Conservation (phyloP, 2,329 filamentous ascomycete species). For the Fusarium pseudonygamai region DNA sequence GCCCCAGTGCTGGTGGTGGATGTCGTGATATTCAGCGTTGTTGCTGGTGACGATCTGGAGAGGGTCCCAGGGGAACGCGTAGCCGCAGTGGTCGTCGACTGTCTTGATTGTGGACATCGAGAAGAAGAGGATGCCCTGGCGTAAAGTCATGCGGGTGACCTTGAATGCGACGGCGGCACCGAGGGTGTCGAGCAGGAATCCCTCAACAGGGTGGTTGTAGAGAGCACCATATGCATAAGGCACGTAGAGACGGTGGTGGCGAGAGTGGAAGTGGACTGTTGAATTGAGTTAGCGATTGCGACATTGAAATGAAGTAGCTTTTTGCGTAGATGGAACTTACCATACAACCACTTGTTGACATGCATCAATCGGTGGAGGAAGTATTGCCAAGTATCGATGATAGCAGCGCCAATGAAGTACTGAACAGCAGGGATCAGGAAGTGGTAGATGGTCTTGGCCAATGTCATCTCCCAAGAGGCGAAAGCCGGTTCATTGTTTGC, state of each 20-base stretch:
- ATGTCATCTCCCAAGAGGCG: slow-evolving; percentile 80
- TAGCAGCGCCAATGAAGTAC: slow-evolving; percentile 75
- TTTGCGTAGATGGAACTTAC: slow-evolving; percentile 61
- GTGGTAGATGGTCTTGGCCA: slow-evolving; percentile 84
- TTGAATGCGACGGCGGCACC: slow-evolving; percentile 89
- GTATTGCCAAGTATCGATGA: slow-evolving; percentile 98
- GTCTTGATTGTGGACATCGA: slow-evolving; percentile 92
- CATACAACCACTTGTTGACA: slow-evolving; percentile 96
- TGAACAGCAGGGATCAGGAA: slow-evolving; percentile 79
- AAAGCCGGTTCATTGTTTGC: slow-evolving; percentile 75
- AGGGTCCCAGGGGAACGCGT: slow-evolving; percentile 94
- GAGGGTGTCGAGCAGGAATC: slow-evolving; percentile 90
- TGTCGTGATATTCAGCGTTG: slow-evolving; percentile 96
- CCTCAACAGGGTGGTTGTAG: slow-evolving; percentile 96
- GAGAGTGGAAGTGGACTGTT: slow-evolving; percentile 86
- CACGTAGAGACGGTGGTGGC: slow-evolving; percentile 96
- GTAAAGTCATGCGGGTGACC: slow-evolving; percentile 80
- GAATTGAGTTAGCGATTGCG: slow-evolving; percentile 9
- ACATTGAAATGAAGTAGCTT: neutral
- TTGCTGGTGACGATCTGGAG: slow-evolving; percentile 92
- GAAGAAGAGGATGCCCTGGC: slow-evolving; percentile 92
- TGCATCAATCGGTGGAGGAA: slow-evolving; percentile 97
- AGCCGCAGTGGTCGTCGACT: slow-evolving; percentile 97
- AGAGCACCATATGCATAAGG: slow-evolving; percentile 97
- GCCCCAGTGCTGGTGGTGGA: slow-evolving; percentile 98